These are phyloP conservation scores for Quercus tomentella DNA, from an alignment of 331 rosid species.

Conservation along the genomic window DNA sequence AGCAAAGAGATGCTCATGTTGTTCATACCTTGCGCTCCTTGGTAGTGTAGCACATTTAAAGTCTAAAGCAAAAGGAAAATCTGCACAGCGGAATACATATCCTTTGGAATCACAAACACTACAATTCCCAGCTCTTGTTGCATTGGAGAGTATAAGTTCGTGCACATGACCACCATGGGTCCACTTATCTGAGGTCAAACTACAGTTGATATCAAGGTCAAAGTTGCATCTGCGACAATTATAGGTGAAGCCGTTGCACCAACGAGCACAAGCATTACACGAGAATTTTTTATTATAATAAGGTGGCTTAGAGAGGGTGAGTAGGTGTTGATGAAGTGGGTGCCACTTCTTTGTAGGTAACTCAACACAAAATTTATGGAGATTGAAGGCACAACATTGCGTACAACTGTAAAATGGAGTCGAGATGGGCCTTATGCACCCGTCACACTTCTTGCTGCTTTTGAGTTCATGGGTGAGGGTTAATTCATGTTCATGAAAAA, in stretches of 20 bases:
- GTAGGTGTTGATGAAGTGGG: background rate
- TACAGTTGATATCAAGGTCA: background rate
- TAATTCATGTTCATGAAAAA: background rate
- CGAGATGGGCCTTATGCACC: background rate
- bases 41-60: background rate
- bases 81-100: background rate
- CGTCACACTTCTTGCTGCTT: background rate
- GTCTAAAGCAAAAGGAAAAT: background rate
- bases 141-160: background rate
- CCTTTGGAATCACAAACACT: background rate
- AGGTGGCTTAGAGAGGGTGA: background rate
- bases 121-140: fast-evolving
- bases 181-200: background rate
- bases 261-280: background rate
- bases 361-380: background rate
- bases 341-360: background rate
- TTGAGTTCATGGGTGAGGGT: background rate
- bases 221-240: fast-evolving
- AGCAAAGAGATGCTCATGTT: background rate
- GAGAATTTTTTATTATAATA: too few species aligned
- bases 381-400: background rate
- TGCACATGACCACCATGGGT: background rate
- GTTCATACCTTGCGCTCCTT: fast-evolving
- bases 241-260: fast-evolving
- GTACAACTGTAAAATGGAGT: background rate